These are phyloP conservation scores for Gilbertella persicaria DNA, from an alignment of 371 early-diverging fungal genomes.

Conservation along the genomic window DNA sequence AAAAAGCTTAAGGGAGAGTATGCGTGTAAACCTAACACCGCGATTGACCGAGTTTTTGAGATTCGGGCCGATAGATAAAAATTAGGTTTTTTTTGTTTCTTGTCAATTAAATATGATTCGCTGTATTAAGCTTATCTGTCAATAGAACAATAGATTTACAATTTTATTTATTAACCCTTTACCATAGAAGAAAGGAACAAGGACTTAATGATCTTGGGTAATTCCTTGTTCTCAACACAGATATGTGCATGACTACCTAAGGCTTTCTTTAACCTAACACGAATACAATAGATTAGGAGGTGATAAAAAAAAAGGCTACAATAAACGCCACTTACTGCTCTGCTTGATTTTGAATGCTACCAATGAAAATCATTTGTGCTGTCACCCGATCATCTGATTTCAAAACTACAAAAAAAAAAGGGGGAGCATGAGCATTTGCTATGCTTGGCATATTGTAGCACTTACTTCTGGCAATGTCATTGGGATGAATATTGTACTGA, in stretches of 20 bases:
- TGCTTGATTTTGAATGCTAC: constrained; percentile 65
- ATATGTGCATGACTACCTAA: constrained; percentile 68
- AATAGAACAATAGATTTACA: not conserved
- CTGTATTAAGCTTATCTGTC: not conserved
- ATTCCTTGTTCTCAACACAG: constrained; percentile 75
- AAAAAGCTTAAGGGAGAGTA: too few relatives aligned
- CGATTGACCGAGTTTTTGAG: not conserved
- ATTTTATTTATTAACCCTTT: constrained; percentile 34
- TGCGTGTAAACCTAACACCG: too few relatives aligned
- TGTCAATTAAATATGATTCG: too few relatives aligned
- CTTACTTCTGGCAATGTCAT: constrained; percentile 70
- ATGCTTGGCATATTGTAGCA: not conserved
- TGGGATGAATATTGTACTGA: constrained; percentile 80
- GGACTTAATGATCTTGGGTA: constrained; percentile 80
- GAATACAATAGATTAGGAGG: too few relatives aligned
- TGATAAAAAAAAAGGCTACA: constrained; percentile 1
- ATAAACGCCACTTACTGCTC: constrained; percentile 53
- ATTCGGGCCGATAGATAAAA: not conserved
- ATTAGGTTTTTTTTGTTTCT: too few relatives aligned
- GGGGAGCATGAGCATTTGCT: not conserved
- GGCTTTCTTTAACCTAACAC: constrained; percentile 62
- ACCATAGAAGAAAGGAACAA: constrained; percentile 76
- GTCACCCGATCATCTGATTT: constrained; percentile 71
- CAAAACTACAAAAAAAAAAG: constrained; percentile 42
- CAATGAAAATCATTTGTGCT: constrained; percentile 75